phyloP scores from a whole-genome alignment of 192 early-diverging fungal species.

The Coemansia biformis region DNA sequence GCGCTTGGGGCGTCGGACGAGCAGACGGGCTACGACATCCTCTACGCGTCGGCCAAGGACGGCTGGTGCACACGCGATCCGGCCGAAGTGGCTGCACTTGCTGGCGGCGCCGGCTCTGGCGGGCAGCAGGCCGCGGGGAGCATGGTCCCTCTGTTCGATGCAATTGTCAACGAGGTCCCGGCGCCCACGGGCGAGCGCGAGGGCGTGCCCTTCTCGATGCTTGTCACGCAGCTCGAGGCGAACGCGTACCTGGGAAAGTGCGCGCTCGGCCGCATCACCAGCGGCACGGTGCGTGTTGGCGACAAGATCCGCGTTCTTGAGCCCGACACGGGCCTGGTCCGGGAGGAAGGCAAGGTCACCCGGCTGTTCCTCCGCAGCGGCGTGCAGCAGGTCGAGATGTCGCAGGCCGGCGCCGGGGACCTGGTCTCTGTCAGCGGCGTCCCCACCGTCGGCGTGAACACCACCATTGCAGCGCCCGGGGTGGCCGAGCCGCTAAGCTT shows the following conservation, averaged over 20 bases:
- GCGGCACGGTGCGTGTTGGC: constrained; percentile 63
- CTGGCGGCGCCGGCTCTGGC: constrained; percentile 3
- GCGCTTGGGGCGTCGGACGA: constrained; percentile 72
- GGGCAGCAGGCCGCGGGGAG: constrained; percentile 29
- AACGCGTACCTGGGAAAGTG: constrained; percentile 81
- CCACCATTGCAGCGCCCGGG: constrained; percentile 64
- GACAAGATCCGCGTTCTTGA: constrained; percentile 71
- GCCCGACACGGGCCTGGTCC: constrained; percentile 58
- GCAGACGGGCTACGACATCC: constrained; percentile 71
- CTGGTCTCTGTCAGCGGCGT: constrained; percentile 75
- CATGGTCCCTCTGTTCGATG: constrained; percentile 68
- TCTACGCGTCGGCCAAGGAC: constrained; percentile 78
- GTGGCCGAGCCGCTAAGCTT: constrained; percentile 60
- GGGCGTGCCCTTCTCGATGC: constrained; percentile 66
- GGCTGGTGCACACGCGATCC: constrained; percentile 68
- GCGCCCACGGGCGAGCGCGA: constrained; percentile 59
- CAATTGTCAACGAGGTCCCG: constrained; percentile 66
- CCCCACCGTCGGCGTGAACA: constrained; percentile 69
- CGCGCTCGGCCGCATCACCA: constrained; percentile 69
- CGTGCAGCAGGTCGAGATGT: constrained; percentile 65
- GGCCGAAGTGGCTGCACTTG: constrained; percentile 20
- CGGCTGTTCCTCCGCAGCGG: constrained; percentile 73
- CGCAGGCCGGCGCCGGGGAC: constrained; percentile 75
- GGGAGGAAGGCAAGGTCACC: constrained; percentile 64
- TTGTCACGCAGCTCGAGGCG: constrained; percentile 81